Evolutionary conservation across 2,329 filamentous ascomycete genomes (phyloP).

Genomic region (Aureobasidium lini): DNA sequence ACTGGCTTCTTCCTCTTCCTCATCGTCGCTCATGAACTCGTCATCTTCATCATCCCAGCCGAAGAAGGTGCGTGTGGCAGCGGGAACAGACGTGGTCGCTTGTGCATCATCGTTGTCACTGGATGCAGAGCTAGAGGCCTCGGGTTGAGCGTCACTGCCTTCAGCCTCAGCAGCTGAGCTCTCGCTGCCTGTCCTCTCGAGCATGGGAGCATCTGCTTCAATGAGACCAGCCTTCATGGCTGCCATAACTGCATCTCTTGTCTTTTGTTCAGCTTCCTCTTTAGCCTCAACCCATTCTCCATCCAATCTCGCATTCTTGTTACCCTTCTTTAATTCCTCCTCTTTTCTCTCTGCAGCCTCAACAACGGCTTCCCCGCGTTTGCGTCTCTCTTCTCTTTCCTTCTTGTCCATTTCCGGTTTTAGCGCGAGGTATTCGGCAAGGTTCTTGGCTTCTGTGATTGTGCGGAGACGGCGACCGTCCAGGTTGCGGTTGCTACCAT

Average conservation of each 20-base stretch:
- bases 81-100: conserved; percentile 24
- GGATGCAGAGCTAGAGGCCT: conserved; percentile 20
- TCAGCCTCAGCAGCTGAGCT: conserved; percentile 40
- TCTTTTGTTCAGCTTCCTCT: conserved; percentile 80
- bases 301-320: conserved; percentile 56
- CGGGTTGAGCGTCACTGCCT: conserved; percentile 24
- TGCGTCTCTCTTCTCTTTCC: conserved; percentile 77
- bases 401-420: conserved; percentile 97
- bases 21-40: conserved; percentile 37
- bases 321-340: conserved; percentile 71
- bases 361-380: conserved; percentile 83
- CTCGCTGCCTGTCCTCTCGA: conserved; percentile 29
- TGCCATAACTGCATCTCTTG: conserved; percentile 64
- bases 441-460: conserved; percentile 87
- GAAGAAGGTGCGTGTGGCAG: conserved; percentile 46
- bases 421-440: conserved; percentile 89
- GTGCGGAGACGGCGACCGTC: conserved; percentile 86
- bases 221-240: conserved; percentile 57
- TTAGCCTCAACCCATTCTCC: conserved; percentile 94
- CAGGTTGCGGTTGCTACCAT: conserved; percentile 85
- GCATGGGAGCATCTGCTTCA: conserved; percentile 43
- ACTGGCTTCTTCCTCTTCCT: conserved; percentile 36
- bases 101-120: conserved; percentile 32
- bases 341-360: conserved; percentile 75
- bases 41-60: conserved; percentile 77